phyloP scores from a whole-genome alignment of 1,139 yeast species.

The Wickerhamiella pararugosa region DNA sequence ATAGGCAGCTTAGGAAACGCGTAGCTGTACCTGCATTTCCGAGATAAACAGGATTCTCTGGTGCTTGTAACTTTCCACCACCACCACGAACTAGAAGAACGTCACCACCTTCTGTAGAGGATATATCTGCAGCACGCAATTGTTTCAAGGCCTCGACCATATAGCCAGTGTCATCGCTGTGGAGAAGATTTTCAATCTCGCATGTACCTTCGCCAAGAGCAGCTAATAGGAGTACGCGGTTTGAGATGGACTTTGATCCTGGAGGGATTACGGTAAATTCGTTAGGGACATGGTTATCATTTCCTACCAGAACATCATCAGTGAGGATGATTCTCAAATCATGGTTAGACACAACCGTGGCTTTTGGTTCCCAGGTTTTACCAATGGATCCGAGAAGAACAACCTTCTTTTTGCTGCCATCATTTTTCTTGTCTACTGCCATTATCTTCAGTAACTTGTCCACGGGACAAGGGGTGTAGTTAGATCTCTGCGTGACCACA shows the following conservation, averaged over 20 bases:
- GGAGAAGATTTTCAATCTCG: constrained; percentile 67
- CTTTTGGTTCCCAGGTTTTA: constrained; percentile 73
- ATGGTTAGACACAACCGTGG: constrained; percentile 67
- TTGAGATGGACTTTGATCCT: constrained; percentile 93
- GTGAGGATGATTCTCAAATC: constrained; percentile 73
- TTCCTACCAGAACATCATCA: constrained; percentile 54
- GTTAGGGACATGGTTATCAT: constrained; percentile 31
- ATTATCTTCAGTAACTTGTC: constrained; percentile 62
- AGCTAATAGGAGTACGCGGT: constrained; percentile 84
- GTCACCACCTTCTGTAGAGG: constrained; percentile 71
- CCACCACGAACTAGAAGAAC: constrained; percentile 75
- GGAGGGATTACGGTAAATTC: constrained; percentile 61
- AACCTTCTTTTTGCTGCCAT: constrained; percentile 77
- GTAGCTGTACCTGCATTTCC: constrained; percentile 99
- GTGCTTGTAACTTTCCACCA: constrained; percentile 59
- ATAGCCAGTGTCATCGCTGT: constrained; percentile 88
- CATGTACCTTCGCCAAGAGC: constrained; percentile 83
- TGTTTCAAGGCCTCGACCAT: constrained; percentile 79
- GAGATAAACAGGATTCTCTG: constrained; percentile 54
- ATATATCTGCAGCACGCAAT: constrained; percentile 67
- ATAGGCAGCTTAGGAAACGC: constrained; percentile 82
- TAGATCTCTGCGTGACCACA: constrained; percentile 53
- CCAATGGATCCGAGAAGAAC: constrained; percentile 79
- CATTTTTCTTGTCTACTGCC: constrained; percentile 95
- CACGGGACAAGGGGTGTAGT: constrained; percentile 54